Percentiles rank a stretch among this genome's conserved stretches.
Evolutionary conservation across 2,329 filamentous ascomycete species (phyloP).

Genomic region (Colletotrichum chrysophilum): DNA sequence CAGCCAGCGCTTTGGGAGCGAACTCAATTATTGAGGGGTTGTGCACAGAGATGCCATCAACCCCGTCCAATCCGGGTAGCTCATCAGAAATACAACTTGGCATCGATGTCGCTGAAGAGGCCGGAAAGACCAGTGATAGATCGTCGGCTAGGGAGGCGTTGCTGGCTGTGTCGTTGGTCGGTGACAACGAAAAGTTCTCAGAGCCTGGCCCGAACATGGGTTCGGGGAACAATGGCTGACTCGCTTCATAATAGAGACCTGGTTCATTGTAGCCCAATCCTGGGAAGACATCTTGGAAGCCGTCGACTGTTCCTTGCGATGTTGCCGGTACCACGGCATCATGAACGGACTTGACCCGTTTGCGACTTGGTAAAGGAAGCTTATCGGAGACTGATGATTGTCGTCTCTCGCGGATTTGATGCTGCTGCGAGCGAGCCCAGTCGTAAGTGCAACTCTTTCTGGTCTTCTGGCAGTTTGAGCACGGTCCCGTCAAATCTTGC

Average conservation of each 20-base stretch:
- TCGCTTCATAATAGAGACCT: background rate
- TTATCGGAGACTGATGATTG: background rate
- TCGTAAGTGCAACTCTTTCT: slow-evolving; percentile 33
- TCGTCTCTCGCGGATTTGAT: background rate
- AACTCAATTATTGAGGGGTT: background rate
- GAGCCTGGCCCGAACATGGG: background rate
- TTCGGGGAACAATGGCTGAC: background rate
- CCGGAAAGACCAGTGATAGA: background rate
- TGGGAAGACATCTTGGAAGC: background rate
- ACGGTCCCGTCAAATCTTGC: slow-evolving; percentile 15
- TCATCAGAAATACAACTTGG: background rate
- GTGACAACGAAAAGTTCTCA: background rate
- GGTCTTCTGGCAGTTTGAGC: slow-evolving; percentile 34
- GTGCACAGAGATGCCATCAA: background rate
- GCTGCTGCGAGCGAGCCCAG: slow-evolving; percentile 26
- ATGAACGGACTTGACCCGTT: background rate
- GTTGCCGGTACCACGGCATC: background rate
- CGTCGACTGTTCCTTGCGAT: background rate
- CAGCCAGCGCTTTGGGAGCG: too few species aligned
- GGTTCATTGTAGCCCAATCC: background rate
- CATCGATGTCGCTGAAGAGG: background rate
- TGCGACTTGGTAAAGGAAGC: background rate
- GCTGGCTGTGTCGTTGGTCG: background rate
- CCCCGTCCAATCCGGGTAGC: background rate
- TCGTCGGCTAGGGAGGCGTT: background rate